Conservation (phyloP, 1,284 basidiomycete genomes). For the Moesziomyces antarcticus region DNA sequence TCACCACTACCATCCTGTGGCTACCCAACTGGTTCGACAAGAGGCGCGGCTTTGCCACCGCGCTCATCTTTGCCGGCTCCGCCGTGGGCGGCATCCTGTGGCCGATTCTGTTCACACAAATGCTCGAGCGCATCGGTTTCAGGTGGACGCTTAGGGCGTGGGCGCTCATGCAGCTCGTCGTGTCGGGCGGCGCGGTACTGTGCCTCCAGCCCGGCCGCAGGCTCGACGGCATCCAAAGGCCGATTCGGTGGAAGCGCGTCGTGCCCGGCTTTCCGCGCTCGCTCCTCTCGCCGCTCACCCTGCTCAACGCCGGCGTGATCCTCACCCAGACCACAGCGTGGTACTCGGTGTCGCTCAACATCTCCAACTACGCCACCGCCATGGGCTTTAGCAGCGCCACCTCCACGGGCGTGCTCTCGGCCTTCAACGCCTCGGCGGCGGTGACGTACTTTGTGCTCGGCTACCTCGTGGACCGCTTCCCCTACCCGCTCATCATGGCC, state of each 20-base stretch:
- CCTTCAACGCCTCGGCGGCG: conserved; percentile 55
- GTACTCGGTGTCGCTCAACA: conserved; percentile 57
- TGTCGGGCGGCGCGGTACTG: conserved; percentile 31
- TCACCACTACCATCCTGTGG: conserved; percentile 53
- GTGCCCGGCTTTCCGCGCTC: conserved; percentile 33
- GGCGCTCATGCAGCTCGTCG: conserved; percentile 38
- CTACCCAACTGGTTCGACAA: conserved; percentile 56
- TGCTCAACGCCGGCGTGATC: conserved; percentile 26
- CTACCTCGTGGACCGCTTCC: conserved; percentile 46
- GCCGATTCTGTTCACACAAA: conserved; percentile 45
- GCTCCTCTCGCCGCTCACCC: conserved; percentile 12
- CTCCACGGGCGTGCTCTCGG: conserved; percentile 52
- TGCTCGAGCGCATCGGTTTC: conserved; percentile 47
- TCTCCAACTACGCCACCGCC: conserved; percentile 46
- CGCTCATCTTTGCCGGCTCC: conserved; percentile 51
- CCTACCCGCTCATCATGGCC: conserved; percentile 51
- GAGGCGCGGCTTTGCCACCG: conserved; percentile 47
- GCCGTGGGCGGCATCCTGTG: conserved; percentile 56
- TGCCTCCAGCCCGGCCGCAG: conserved; percentile 22
- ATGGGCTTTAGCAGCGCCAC: conserved; percentile 48
- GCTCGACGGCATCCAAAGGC: neutral
- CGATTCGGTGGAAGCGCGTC: conserved; percentile 24
- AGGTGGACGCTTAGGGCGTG: conserved; percentile 52
- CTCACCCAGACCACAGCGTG: conserved; percentile 49
- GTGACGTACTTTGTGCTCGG: conserved; percentile 51